phyloP scores from a whole-genome alignment of 2,329 filamentous ascomycete species.

The Dactylellina drechsleri region DNA sequence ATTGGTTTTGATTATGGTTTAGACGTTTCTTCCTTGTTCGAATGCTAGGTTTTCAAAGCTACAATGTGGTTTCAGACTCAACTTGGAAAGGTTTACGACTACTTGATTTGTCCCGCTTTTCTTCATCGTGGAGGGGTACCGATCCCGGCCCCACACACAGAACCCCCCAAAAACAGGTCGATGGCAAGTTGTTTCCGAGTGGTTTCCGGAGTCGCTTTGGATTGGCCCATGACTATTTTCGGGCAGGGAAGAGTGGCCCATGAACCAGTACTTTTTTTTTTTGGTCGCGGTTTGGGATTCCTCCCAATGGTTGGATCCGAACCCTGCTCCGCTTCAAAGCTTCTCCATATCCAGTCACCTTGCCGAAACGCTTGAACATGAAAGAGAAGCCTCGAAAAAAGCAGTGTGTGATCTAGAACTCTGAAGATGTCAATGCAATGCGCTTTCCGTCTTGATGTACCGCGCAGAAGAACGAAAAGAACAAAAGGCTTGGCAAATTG shows the following conservation, averaged over 20 bases:
- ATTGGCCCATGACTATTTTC: slow-evolving; percentile 50
- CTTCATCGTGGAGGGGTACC: slow-evolving; percentile 28
- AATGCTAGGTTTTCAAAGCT: slow-evolving; percentile 10
- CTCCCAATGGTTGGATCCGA: slow-evolving; percentile 28
- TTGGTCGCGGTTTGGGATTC: no score
- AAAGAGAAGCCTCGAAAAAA: not conserved
- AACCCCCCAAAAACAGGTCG: slow-evolving; percentile 5
- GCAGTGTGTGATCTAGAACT: slow-evolving; percentile 9
- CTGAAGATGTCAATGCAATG: not conserved
- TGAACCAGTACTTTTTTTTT: slow-evolving; percentile 7
- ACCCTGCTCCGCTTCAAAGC: not conserved
- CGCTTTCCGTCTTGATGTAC: slow-evolving; percentile 33
- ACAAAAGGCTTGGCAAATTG: slow-evolving; percentile 14
- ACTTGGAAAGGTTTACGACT: slow-evolving; percentile 24
- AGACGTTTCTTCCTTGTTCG: no score
- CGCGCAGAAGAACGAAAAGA: slow-evolving; percentile 4
- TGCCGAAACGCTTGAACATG: slow-evolving; percentile 17
- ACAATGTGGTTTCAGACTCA: slow-evolving; percentile 31
- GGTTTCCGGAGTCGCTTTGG: slow-evolving; percentile 10
- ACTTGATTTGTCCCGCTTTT: slow-evolving; percentile 35
- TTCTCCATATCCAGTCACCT: slow-evolving; percentile 25
- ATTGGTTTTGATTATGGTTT: not conserved
- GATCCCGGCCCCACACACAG: slow-evolving; percentile 27
- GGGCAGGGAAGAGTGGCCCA: slow-evolving; percentile 37
- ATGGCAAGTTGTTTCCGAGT: slow-evolving; percentile 26